Base-by-base conservation (phyloP, 129 eudicot species). In the Glebionis coronaria region DNA sequence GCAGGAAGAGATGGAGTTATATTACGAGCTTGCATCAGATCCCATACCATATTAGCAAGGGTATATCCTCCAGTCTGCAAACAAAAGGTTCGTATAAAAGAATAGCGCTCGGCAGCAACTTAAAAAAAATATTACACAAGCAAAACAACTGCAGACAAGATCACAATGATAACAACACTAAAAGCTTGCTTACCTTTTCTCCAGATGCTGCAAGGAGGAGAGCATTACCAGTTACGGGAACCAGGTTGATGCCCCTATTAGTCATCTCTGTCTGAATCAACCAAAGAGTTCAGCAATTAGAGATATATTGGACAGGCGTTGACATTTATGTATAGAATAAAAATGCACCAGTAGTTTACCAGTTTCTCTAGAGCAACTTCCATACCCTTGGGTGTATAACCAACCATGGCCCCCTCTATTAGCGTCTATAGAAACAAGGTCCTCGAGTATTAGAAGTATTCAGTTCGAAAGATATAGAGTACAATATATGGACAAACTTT, bases 351-450 rank as follows among this genome's bases (percentile, higher is more conserved):
- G 45, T 20, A 61, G 55, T 67, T 51, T 91, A 91, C 98, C 91
- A 92, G 78, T 51, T 82, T 76, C 8, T 92, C 98, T 60, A 85
- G 81, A 61, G 98, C 98, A 47, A 86, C 21, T 69, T 80, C 82
- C 96, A 88, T 88, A 56, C 98, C 98, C 81, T 71, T 80, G 46
- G 88, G 85, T 44, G 98, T 92, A 66, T 92, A 59, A 44, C 87
- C 91, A 51, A 79, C 51, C 98, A 92, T 88, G 63, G 98, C 98
- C 76, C 96, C 98, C 78, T 92, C 98, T 47, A 69, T 71, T 42
- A 92, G 78, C 9, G 95, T 83, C 98, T 92, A 73, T 67, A 88
- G 68, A 27, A 53, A 61, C 19, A 71, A 67, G 47, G 55, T 9
- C 12, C 53, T 46, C 38, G 11, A 70, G 21, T 9, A 49, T 61